Evolutionary conservation across 2,329 filamentous ascomycete species (phyloP), one percentile per base, ranked within the genome.

Genomic region (Plectosphaerella cucumerina): DNA sequence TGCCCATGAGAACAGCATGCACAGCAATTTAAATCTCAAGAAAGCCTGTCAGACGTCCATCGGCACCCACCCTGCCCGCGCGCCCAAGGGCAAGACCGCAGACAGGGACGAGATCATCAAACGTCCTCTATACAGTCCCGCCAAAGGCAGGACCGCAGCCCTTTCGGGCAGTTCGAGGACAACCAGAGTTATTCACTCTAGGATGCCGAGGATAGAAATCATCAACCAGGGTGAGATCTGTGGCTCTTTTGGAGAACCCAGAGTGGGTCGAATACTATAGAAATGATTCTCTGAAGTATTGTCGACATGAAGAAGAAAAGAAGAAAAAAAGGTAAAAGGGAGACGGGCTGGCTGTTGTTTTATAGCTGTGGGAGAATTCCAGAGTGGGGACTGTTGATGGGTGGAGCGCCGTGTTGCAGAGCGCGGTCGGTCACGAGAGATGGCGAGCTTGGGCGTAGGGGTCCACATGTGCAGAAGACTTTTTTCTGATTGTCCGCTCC

Each of bases 141-240:
- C 48, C 8, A 6, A 50, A 46, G 48, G 54, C 59, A 43, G 31
- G 47, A 51, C 79, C 81, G 81, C 81, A 78, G 70, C 77, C 81
- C 76, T 84, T 81, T 65, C 80, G 76, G 78, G 75, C 39, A 42
- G 39, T 42, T n/a, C 39, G 39, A 42, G 39, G 68, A 79, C 74
- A 73, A 78, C 79, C 39, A 20, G 39, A 42, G 18, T 5, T 18
- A 37, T 87, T 92, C 89, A 94, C 89, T 91, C 88, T 89, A 83
- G 85, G 87, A 86, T 76, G 80, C 79, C 84, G 89, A 89, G 87
- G 89, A 89, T 86, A 82, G 89, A 65, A 74, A 72, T 95, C 90
- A 94, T 95, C 90, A 89, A 88, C 89, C 89, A 90, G 89, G 88
- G 85, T 93, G 83, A 84, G 84, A 82, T 90, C 87, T 93, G 87